phyloP scores from a whole-genome alignment of 2,329 filamentous ascomycete species.

The Leptographium flavum region DNA sequence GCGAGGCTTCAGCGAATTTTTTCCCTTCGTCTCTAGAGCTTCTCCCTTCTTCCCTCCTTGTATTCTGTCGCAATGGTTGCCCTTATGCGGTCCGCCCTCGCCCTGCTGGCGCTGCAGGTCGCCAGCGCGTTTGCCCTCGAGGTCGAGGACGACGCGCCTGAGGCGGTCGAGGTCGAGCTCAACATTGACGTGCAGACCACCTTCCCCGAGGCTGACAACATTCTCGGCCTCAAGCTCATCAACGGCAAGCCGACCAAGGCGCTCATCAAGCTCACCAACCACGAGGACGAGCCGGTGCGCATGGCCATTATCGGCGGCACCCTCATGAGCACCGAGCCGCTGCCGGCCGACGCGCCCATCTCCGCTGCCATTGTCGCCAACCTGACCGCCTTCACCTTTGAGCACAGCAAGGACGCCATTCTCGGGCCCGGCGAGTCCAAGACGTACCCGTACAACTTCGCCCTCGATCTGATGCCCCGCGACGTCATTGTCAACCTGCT shows the following conservation, averaged over 20 bases:
- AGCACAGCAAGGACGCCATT: constrained; percentile 51
- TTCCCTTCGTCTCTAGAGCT: constrained; percentile 1
- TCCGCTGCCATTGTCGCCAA: constrained; percentile 59
- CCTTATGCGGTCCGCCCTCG: constrained; percentile 57
- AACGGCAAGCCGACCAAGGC: constrained; percentile 81
- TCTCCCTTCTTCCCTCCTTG: constrained; percentile 5
- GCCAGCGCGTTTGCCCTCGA: constrained; percentile 51
- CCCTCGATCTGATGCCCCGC: constrained; percentile 84
- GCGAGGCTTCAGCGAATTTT: constrained; percentile 6
- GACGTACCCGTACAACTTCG: constrained; percentile 69
- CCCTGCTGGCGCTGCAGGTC: constrained; percentile 55
- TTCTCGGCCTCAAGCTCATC: constrained; percentile 90
- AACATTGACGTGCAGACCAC: constrained; percentile 51
- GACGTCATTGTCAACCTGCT: constrained; percentile 68
- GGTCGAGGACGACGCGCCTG: constrained; percentile 29
- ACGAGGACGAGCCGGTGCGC: constrained; percentile 61
- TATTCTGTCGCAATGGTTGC: constrained; percentile 47
- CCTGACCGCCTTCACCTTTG: constrained; percentile 64
- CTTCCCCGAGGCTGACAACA: constrained; percentile 52
- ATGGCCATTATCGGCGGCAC: constrained; percentile 66
- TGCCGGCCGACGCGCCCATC: constrained; percentile 31
- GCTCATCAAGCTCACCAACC: constrained; percentile 69
- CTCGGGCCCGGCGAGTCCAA: constrained; percentile 47
- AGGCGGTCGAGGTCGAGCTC: constrained; percentile 32
- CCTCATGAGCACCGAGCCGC: constrained; percentile 44